Evolutionary conservation across 1,139 yeast species (phyloP), one percentile per base, ranked within the genome.

Genomic region (Meyerozyma smithsonii): DNA sequence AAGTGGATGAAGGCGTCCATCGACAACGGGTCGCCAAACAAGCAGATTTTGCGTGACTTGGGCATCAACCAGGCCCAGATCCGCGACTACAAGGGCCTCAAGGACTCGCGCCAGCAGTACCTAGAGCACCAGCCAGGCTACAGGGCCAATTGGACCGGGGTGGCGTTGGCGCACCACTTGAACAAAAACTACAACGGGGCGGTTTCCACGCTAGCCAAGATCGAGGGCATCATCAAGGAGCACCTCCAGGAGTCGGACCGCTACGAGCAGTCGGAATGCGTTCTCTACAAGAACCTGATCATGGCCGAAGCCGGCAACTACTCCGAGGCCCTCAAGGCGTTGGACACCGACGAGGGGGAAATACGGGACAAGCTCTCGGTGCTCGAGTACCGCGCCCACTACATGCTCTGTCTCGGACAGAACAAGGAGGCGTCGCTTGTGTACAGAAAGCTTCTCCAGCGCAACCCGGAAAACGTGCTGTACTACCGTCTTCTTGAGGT

Each of bases 101-200:
- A 75, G 6, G 74, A 65, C 14, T 74, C 92, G 3, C 76, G 97
- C 53, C 79, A 78, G 46, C 72, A 73, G 36, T 80, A 81, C 54
- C 72, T 94, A 60, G 87, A 84, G 51, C 75, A 77, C 33, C 85
- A 79, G 51, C 84, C 96, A 10, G 96, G 95, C 0, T 84, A 79
- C 56, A 77, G 97, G 48, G 92, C 94, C 49, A 84, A 88, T 55
- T 94, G 97, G 97, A 85, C 96, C 2, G 84, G 85, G 0, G 70
- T 86, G 41, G 97, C 96, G 0, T 72, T 87, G 32, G 96, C 97
- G 0, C 88, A 85, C 54, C 88, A 86, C 58, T 69, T 90, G 55
- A 77, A 76, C 54, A 74, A 77, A 20, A 88, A 90, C 54, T 75
- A 71, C 54, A 66, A 66, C 25, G 77, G 76, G 12, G 94, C 96